Evolutionary conservation across 176 grass and related monocot genomes (phyloP).

Genomic region (Oryza glumipatula): DNA sequence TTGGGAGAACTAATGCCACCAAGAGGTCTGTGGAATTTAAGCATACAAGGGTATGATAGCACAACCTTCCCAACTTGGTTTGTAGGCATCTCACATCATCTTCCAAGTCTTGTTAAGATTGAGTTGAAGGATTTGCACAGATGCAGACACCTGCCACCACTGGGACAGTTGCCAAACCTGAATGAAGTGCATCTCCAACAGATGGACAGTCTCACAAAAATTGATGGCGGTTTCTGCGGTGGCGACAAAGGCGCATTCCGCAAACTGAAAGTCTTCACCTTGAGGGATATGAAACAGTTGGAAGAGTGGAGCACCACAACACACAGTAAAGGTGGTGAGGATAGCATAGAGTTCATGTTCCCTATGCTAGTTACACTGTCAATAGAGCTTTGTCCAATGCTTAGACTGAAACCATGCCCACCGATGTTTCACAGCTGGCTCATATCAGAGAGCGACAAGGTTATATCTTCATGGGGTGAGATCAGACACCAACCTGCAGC

Average conservation of each 20-base stretch:
- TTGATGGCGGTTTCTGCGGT: background rate
- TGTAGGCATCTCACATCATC: background rate
- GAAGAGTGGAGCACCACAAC: constrained; percentile 12
- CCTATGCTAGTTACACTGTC: rapidly evolving
- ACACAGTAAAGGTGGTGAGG: background rate
- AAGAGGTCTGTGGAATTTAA: background rate
- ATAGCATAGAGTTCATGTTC: constrained; percentile 13
- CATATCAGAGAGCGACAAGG: rapidly evolving
- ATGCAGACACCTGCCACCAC: background rate
- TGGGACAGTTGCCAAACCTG: background rate
- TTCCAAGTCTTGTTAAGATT: background rate
- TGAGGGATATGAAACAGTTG: background rate
- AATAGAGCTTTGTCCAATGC: rapidly evolving
- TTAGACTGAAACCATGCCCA: background rate
- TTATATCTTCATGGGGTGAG: background rate
- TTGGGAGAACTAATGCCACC: background rate
- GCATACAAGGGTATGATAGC: background rate
- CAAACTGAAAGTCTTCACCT: rapidly evolving
- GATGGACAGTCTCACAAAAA: background rate
- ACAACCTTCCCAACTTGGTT: background rate
- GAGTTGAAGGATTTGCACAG: background rate
- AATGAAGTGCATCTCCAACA: background rate
- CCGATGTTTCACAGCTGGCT: background rate
- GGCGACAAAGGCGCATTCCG: background rate
- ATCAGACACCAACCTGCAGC: background rate